phyloP scores from a whole-genome alignment of 306 rosid species.

The Acacia confusa region DNA sequence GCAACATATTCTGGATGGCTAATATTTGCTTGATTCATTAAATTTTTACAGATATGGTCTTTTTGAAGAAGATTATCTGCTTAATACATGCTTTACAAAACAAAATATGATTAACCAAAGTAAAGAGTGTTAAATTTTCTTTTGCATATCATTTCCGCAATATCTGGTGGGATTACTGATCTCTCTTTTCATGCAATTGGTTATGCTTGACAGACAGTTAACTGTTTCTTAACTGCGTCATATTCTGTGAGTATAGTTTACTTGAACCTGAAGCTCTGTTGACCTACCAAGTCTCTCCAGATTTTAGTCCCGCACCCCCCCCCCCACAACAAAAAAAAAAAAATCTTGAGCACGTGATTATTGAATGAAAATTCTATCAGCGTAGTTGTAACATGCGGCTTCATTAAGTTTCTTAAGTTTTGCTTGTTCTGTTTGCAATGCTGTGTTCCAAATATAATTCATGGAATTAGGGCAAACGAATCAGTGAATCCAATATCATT shows the following conservation, averaged over 20 bases:
- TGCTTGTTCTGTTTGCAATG: slow-evolving; percentile 18
- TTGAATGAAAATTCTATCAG: slow-evolving; percentile 19
- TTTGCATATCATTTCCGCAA: slow-evolving; percentile 92
- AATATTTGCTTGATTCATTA: not conserved
- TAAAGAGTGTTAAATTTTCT: slow-evolving; percentile 12
- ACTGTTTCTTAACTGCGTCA: slow-evolving; percentile 96
- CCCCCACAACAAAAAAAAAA: no score
- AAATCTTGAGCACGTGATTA: not conserved
- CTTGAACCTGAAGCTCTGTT: slow-evolving; percentile 27
- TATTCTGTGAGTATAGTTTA: slow-evolving; percentile 81
- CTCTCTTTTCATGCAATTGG: slow-evolving; percentile 80
- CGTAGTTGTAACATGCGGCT: not conserved
- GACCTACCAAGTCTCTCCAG: not conserved
- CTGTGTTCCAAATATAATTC: no score
- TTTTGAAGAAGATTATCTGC: slow-evolving; percentile 24
- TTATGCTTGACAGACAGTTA: slow-evolving; percentile 83
- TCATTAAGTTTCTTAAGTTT: not conserved
- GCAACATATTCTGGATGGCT: not conserved
- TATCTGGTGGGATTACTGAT: slow-evolving; percentile 92
- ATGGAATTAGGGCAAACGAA: no score
- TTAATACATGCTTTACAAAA: slow-evolving; percentile 11
- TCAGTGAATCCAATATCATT: not conserved
- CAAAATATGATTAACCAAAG: slow-evolving; percentile 17
- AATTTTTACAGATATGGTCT: slow-evolving; percentile 9
- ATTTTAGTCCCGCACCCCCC: not conserved